Conservation (phyloP, 257 asterid genomes). For the Primulina tabacum region DNA sequence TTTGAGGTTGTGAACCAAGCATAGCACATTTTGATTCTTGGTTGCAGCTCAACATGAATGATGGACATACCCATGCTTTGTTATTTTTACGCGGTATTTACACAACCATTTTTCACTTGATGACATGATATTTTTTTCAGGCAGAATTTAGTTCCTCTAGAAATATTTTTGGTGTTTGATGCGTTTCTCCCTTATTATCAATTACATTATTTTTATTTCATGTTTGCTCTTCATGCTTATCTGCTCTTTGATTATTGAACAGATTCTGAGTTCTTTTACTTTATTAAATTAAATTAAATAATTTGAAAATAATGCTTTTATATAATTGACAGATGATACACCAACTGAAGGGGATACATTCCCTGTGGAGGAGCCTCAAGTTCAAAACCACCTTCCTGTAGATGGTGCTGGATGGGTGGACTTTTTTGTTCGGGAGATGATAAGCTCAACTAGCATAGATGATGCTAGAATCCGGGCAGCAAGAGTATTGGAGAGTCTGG, state of each 20-base stretch:
- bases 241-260: background rate
- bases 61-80: background rate
- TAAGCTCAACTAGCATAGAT: slow-evolving; percentile 60
- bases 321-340: slow-evolving; percentile 33
- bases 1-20: background rate
- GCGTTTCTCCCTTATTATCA: background rate
- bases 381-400: slow-evolving; percentile 40
- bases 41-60: background rate
- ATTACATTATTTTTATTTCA: too few relatives aligned
- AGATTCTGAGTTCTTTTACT: background rate
- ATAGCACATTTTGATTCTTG: background rate
- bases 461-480: slow-evolving; percentile 71
- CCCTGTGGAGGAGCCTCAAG: slow-evolving; percentile 36
- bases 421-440: slow-evolving; percentile 67
- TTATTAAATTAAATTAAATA: background rate
- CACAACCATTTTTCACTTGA: background rate
- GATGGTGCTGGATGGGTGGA: slow-evolving; percentile 86
- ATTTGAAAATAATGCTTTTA: background rate
- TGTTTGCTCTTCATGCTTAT: background rate
- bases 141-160: background rate
- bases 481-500: slow-evolving; percentile 57
- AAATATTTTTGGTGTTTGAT: background rate
- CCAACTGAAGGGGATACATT: slow-evolving; percentile 26
- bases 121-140: background rate
- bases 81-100: background rate